Conservation (phyloP, 2,329 filamentous ascomycete genomes). For the Cadophora luteo-olivacea region DNA sequence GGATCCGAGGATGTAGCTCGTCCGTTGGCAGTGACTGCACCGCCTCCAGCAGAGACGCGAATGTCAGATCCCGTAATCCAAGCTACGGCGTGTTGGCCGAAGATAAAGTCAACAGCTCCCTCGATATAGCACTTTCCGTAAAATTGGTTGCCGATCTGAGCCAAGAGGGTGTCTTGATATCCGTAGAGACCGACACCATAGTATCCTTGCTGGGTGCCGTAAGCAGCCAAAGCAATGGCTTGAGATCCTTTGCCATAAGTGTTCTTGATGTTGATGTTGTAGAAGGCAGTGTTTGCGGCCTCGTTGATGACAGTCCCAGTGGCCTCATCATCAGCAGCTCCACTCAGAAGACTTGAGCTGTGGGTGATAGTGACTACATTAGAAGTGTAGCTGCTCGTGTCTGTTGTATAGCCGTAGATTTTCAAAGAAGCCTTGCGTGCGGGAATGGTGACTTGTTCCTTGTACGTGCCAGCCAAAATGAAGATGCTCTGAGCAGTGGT, state of each 20-base stretch:
- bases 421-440: conserved; percentile 54
- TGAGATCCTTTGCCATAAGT: conserved; percentile 56
- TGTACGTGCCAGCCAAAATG: conserved; percentile 62
- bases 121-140: conserved; percentile 63
- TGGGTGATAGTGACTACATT: conserved; percentile 58
- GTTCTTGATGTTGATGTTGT: conserved; percentile 65
- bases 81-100: conserved; percentile 57
- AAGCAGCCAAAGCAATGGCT: conserved; percentile 59
- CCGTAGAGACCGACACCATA: conserved; percentile 62
- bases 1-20: conserved; percentile 48
- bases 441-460: conserved; percentile 62
- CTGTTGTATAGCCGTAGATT: conserved; percentile 59
- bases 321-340: conserved; percentile 51
- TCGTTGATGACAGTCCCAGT: conserved; percentile 43
- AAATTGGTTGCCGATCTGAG: conserved; percentile 58
- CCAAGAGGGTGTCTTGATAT: conserved; percentile 61
- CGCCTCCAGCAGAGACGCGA: conserved; percentile 48
- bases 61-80: conserved; percentile 60
- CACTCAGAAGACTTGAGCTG: conserved; percentile 49
- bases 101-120: conserved; percentile 66
- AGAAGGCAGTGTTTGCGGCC: conserved; percentile 58
- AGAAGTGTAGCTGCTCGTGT: conserved; percentile 52
- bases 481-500: conserved; percentile 59
- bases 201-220: conserved; percentile 59
- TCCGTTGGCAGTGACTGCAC: conserved; percentile 56